These are phyloP conservation scores for Nephromyces sp. DNA, from an alignment of 169 alveolate genomes.

Conservation along the genomic window DNA sequence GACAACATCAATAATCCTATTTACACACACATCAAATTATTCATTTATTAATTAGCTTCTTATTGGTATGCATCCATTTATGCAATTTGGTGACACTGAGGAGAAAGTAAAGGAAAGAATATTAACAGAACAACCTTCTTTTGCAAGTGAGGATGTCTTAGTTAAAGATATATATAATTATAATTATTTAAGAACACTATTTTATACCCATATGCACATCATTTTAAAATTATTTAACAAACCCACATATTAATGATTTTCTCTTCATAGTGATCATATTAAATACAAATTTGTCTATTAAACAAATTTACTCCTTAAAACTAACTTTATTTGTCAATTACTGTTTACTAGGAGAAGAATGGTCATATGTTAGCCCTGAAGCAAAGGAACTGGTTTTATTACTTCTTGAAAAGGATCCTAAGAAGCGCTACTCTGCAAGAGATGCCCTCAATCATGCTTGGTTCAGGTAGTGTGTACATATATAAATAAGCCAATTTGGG, in stretches of 20 bases:
- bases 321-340: too few species aligned
- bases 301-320: too few species aligned
- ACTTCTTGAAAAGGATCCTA: slow-evolving; percentile 44
- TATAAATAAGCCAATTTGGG: too few species aligned
- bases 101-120: slow-evolving; percentile 33
- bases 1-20: not conserved
- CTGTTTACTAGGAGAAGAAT: slow-evolving; percentile 43
- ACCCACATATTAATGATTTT: not conserved
- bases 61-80: slow-evolving; percentile 60
- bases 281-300: too few species aligned
- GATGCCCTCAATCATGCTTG: slow-evolving; percentile 45
- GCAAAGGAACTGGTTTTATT: slow-evolving; percentile 34
- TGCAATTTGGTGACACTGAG: slow-evolving; percentile 53
- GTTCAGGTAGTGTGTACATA: too few species aligned
- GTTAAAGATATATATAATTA: not conserved
- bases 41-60: slow-evolving; percentile 34
- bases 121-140: slow-evolving; percentile 7
- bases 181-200: not conserved
- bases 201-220: not conserved
- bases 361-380: slow-evolving; percentile 49
- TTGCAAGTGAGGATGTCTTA: not conserved
- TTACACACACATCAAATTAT: not conserved
- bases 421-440: slow-evolving; percentile 44
- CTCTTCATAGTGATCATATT: not conserved
- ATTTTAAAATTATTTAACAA: not conserved